phyloP scores from a whole-genome alignment of 805 yeast species.

The Metschnikowia lunata region DNA sequence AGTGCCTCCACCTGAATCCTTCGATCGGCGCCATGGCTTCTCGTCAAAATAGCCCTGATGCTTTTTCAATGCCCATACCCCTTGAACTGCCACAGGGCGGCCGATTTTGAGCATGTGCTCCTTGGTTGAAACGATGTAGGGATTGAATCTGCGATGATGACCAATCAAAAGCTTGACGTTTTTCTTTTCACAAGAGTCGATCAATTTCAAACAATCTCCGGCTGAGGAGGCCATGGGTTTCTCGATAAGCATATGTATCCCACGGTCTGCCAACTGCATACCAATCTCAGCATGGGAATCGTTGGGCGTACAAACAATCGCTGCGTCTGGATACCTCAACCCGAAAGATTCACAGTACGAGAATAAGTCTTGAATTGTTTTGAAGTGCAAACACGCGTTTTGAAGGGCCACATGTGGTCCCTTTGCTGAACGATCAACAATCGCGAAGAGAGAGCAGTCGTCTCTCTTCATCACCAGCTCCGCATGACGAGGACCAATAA shows the following conservation, averaged over 20 bases:
- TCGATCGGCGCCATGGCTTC: constrained; percentile 38
- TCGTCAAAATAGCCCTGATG: constrained; percentile 31
- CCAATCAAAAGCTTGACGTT: constrained; percentile 36
- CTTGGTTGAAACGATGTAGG: constrained; percentile 37
- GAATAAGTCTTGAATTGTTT: constrained; percentile 18
- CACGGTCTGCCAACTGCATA: constrained; percentile 29
- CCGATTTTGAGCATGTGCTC: constrained; percentile 30
- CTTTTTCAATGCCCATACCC: constrained; percentile 38
- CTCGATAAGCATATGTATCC: constrained; percentile 37
- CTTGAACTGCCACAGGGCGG: constrained; percentile 34
- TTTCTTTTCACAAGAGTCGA: constrained; percentile 21
- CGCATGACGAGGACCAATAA: constrained; percentile 29
- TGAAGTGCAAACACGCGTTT: constrained; percentile 18
- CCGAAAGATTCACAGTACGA: constrained; percentile 15
- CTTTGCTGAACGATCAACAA: constrained; percentile 24
- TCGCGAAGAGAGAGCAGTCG: constrained; percentile 21
- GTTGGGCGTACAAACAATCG: constrained; percentile 40
- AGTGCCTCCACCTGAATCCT: constrained; percentile 36
- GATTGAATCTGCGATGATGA: constrained; percentile 42
- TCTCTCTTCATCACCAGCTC: constrained; percentile 18
- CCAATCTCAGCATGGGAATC: constrained; percentile 36
- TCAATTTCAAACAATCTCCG: constrained; percentile 31
- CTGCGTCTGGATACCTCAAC: constrained; percentile 33
- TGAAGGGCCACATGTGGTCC: constrained; percentile 18
- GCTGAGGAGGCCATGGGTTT: constrained; percentile 37